phyloP scores from a whole-genome alignment of 306 rosid genomes.

The Cucurbita argyrosperma region DNA sequence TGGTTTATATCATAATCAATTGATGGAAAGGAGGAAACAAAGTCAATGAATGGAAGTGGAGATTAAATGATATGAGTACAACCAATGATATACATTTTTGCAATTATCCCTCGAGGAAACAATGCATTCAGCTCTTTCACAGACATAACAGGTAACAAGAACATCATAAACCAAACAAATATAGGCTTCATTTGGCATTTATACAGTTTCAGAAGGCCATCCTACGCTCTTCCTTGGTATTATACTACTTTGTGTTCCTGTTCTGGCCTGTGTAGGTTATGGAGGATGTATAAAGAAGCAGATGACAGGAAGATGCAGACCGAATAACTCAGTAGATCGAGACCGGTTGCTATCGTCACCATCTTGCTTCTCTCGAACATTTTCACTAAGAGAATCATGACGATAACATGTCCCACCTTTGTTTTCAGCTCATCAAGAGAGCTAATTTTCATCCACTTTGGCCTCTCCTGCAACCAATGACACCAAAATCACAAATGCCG shows the following conservation, averaged over 20 bases:
- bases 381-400: constrained; percentile 90
- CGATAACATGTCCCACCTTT: constrained; percentile 89
- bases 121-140: not conserved
- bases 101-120: not conserved
- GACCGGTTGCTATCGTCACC: constrained; percentile 69
- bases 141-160: not conserved
- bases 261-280: constrained; percentile 60
- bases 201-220: not conserved
- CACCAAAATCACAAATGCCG: not conserved
- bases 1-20: too few relatives aligned
- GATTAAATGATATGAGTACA: too few relatives aligned
- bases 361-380: constrained; percentile 98
- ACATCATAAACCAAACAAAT: not conserved
- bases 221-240: not conserved
- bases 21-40: too few relatives aligned
- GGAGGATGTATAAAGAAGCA: constrained; percentile 91
- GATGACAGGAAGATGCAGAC: constrained; percentile 84
- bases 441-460: constrained; percentile 84
- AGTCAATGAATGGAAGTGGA: too few relatives aligned
- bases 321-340: constrained; percentile 73
- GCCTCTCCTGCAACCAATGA: constrained; percentile 55
- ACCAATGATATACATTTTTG: too few relatives aligned
- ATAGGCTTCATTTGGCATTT: not conserved
- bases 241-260: constrained; percentile 5
- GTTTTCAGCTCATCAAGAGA: constrained; percentile 90